These are phyloP conservation scores for Diddensiella transvaalensis DNA, from an alignment of 805 yeast species.

Conservation along the genomic window DNA sequence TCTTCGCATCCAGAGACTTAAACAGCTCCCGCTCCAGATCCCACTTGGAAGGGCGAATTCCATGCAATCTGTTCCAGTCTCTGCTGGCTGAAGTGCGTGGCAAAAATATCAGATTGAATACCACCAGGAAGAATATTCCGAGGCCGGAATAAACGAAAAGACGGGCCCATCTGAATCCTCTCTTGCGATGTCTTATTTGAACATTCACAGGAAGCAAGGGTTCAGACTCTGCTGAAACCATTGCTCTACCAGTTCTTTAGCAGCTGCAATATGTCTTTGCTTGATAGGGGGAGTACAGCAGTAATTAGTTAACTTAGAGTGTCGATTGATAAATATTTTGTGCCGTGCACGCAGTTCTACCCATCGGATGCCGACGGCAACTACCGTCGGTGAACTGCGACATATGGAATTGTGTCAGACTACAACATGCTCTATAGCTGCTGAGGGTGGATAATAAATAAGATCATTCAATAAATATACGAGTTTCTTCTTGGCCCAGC, in stretches of 20 bases:
- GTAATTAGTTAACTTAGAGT: too few species aligned
- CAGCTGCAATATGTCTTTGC: too few species aligned
- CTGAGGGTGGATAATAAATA: too few species aligned
- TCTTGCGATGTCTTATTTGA: neutral
- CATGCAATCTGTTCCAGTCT: slow-evolving; percentile 74
- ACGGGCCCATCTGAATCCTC: slow-evolving; percentile 6
- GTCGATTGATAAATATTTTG: too few species aligned
- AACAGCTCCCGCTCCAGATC: slow-evolving; percentile 67
- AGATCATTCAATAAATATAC: too few species aligned
- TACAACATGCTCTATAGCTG: too few species aligned
- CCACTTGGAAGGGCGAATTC: slow-evolving; percentile 56
- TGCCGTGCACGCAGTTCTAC: too few species aligned
- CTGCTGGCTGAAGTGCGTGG: slow-evolving; percentile 82
- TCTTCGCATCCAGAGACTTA: slow-evolving; percentile 35
- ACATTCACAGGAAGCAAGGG: neutral
- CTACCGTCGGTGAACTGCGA: too few species aligned
- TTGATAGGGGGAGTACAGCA: too few species aligned
- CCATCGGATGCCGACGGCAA: too few species aligned
- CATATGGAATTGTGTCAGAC: too few species aligned
- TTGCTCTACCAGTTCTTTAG: neutral
- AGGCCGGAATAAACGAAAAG: slow-evolving; percentile 24
- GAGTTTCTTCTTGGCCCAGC: too few species aligned
- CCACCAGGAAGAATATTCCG: slow-evolving; percentile 49
- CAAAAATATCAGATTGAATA: slow-evolving; percentile 65
- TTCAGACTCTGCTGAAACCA: slow-evolving; percentile 1